Conservation (phyloP, 345 rosid species). For the Laguncularia racemosa region DNA sequence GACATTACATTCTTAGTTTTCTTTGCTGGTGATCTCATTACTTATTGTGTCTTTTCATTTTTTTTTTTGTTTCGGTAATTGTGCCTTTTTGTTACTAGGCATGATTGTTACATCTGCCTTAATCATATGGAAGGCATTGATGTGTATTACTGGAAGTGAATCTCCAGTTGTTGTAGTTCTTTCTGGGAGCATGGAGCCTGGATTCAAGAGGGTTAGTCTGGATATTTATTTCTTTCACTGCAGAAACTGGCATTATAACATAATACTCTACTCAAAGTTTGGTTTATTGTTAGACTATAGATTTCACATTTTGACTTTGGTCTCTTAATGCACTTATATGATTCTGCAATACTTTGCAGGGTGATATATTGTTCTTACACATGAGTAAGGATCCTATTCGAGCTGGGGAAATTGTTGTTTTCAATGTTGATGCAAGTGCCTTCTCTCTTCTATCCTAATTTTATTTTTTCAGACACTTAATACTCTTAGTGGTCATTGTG, state of each 20-base stretch:
- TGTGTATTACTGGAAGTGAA: conserved; percentile 97
- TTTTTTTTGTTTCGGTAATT: not conserved
- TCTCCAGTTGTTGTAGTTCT: conserved; percentile 98
- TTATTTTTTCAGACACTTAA: too few relatives aligned
- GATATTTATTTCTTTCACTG: not conserved
- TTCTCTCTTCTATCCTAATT: not conserved
- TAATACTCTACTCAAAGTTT: too few relatives aligned
- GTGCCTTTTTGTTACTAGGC: conserved; percentile 33
- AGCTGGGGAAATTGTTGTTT: conserved; percentile 96
- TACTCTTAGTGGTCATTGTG: not conserved
- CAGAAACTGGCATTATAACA: too few relatives aligned
- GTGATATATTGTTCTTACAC: conserved; percentile 87
- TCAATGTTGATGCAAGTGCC: conserved; percentile 72
- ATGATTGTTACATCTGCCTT: conserved; percentile 95
- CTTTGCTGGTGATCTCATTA: too few relatives aligned
- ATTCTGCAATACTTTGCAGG: conserved; percentile 33
- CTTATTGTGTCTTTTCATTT: not conserved
- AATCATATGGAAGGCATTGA: conserved; percentile 91
- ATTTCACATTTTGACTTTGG: not conserved
- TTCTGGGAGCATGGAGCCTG: conserved; percentile 99
- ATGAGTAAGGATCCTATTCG: conserved; percentile 95
- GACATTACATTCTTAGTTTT: too few relatives aligned
- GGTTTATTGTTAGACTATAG: not conserved
- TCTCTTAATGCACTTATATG: conserved; percentile 5
- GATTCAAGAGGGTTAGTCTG: conserved; percentile 65